phyloP scores from a whole-genome alignment of 2,329 filamentous ascomycete species.

The Atkinsonella texensis region DNA sequence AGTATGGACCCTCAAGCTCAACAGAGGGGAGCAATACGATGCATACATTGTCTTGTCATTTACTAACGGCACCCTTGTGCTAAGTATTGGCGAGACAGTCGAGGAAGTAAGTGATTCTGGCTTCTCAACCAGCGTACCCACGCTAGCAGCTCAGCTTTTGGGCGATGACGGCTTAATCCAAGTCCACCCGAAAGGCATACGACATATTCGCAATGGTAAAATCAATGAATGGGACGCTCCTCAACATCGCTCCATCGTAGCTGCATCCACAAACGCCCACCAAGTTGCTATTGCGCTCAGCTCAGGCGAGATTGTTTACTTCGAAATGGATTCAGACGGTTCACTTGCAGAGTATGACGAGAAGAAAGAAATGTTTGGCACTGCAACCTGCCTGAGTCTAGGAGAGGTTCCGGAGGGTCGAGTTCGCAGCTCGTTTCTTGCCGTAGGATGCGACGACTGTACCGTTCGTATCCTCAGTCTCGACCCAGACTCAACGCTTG shows the following conservation, averaged over 20 bases:
- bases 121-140: constrained; percentile 79
- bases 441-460: constrained; percentile 92
- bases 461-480: constrained; percentile 88
- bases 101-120: constrained; percentile 92
- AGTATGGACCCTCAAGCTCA: constrained; percentile 91
- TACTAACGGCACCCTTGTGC: constrained; percentile 75
- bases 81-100: constrained; percentile 93
- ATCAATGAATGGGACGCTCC: constrained; percentile 92
- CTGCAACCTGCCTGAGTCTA: constrained; percentile 87
- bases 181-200: constrained; percentile 91
- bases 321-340: constrained; percentile 90
- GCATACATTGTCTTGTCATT: constrained; percentile 94
- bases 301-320: constrained; percentile 94
- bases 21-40: constrained; percentile 71
- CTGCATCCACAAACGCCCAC: constrained; percentile 82
- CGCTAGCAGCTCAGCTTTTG: constrained; percentile 83
- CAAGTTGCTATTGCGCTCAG: constrained; percentile 91
- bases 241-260: constrained; percentile 88
- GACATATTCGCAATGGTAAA: constrained; percentile 67
- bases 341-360: constrained; percentile 89
- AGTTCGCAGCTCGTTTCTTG: constrained; percentile 79
- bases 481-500: constrained; percentile 79
- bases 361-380: constrained; percentile 88
- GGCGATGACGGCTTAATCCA: constrained; percentile 89
- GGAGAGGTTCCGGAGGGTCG: constrained; percentile 87